Percentiles rank a stretch among this genome's conserved stretches.
Conservation (phyloP, 495 filamentous ascomycete species). For the Penicillium angulare region DNA sequence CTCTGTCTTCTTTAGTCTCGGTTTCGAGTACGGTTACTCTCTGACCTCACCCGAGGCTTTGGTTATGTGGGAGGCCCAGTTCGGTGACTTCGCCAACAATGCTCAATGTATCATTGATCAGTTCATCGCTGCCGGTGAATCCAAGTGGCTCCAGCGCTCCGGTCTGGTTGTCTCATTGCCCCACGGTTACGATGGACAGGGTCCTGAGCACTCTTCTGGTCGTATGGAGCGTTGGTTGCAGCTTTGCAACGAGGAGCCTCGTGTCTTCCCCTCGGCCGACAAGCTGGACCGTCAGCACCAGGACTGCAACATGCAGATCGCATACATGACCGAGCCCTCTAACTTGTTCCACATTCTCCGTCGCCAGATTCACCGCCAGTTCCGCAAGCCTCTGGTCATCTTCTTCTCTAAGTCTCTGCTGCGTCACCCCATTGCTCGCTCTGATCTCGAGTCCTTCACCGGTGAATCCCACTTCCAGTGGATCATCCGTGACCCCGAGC, state of each 20-base stretch:
- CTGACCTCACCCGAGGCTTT: conserved; percentile 93
- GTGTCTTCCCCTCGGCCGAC: conserved; percentile 79
- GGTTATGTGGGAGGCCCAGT: conserved; percentile 99
- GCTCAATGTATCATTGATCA: conserved; percentile 98
- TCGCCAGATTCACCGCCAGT: conserved; percentile 97
- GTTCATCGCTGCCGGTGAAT: conserved; percentile 95
- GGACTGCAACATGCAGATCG: conserved; percentile 99
- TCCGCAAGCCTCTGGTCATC: conserved; percentile 93
- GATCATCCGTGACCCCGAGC: conserved; percentile 88
- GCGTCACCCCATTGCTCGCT: conserved; percentile 88
- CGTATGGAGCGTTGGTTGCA: conserved; percentile 97
- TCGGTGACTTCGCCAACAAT: conserved; percentile 99
- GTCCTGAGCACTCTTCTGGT: conserved; percentile 96
- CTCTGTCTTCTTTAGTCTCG: conserved; percentile 48
- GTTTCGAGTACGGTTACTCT: conserved; percentile 98
- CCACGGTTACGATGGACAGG: conserved; percentile 97
- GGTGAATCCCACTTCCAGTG: conserved; percentile 91
- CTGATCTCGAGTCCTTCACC: conserved; percentile 82
- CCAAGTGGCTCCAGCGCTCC: conserved; percentile 97
- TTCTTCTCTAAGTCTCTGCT: conserved; percentile 98
- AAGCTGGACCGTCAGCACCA: conserved; percentile 97
- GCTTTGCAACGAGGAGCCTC: conserved; percentile 96
- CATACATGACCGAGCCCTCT: conserved; percentile 85
- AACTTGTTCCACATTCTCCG: conserved; percentile 97
- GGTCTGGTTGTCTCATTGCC: conserved; percentile 92